These are phyloP conservation scores for Hymenoscyphus albidus DNA, from an alignment of 2,329 filamentous ascomycete species.

Conservation along the genomic window DNA sequence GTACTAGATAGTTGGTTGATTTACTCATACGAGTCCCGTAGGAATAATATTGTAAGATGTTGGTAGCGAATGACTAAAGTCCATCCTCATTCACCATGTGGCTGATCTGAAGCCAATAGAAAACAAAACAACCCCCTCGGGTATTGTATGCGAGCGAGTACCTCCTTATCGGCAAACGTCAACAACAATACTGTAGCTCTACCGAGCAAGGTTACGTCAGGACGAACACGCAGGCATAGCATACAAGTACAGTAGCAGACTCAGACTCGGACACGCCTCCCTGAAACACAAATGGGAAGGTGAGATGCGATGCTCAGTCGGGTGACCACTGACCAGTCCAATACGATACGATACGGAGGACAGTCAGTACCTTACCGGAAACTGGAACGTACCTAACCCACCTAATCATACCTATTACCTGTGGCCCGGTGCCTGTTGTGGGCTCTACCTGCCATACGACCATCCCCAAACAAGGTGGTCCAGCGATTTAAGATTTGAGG, in stretches of 20 bases:
- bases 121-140: background rate
- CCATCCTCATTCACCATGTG: background rate
- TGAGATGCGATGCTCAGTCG: conserved; percentile 13
- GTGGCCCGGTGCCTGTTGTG: too few species aligned
- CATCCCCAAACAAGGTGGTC: conserved; percentile 13
- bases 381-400: too few species aligned
- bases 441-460: too few species aligned
- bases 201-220: conserved; percentile 5
- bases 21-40: background rate
- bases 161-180: background rate
- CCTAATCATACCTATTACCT: too few species aligned
- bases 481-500: conserved; percentile 17
- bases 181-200: background rate
- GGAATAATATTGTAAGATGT: background rate
- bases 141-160: background rate
- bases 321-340: conserved; percentile 9
- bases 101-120: too few species aligned
- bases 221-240: background rate
- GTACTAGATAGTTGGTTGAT: background rate
- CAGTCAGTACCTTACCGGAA: background rate
- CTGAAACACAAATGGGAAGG: conserved; percentile 18
- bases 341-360: too few species aligned
- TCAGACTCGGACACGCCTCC: background rate
- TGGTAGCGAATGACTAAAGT: background rate
- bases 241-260: background rate